Evolutionary conservation across 139 green algal genomes (phyloP).

Genomic region (Chlorella sp.): DNA sequence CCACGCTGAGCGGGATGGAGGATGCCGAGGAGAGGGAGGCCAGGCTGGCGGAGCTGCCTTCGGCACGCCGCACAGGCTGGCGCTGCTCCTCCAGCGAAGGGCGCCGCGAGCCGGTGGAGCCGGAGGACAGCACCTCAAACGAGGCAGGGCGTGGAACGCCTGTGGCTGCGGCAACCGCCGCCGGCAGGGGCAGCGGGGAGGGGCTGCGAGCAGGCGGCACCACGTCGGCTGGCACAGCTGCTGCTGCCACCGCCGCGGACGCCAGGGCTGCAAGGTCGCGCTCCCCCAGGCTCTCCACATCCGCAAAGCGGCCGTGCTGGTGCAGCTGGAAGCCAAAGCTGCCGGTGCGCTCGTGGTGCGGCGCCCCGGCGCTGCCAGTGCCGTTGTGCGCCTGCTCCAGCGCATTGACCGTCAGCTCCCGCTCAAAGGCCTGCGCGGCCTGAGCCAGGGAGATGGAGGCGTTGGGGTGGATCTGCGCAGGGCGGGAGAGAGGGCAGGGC

Average conservation of each 20-base stretch:
- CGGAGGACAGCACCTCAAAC: too few relatives aligned
- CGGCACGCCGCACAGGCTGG: background rate
- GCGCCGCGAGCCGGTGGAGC: background rate
- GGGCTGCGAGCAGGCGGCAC: too few relatives aligned
- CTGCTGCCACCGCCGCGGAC: too few relatives aligned
- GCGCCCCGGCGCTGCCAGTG: background rate
- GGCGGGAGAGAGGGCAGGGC: background rate
- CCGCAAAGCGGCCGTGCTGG: background rate
- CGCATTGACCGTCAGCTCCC: conserved; percentile 26
- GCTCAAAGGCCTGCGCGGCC: conserved; percentile 33
- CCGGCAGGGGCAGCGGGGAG: too few relatives aligned
- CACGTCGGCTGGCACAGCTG: too few relatives aligned
- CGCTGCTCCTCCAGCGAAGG: background rate
- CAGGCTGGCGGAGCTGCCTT: background rate
- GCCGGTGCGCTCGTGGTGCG: conserved; percentile 3
- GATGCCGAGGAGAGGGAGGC: background rate
- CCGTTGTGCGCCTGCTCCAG: conserved; percentile 33
- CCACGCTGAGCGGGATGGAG: background rate
- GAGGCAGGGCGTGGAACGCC: too few relatives aligned
- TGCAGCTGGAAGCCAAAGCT: conserved; percentile 5
- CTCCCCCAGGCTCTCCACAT: too few relatives aligned
- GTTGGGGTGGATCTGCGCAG: conserved; percentile 28
- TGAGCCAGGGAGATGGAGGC: background rate
- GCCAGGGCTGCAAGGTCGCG: too few relatives aligned
- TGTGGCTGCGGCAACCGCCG: too few relatives aligned